Percentiles rank a stretch among this genome's conserved stretches.
Evolutionary conservation across 2,329 filamentous ascomycete species (phyloP).

Genomic region (Aphanocladium album): DNA sequence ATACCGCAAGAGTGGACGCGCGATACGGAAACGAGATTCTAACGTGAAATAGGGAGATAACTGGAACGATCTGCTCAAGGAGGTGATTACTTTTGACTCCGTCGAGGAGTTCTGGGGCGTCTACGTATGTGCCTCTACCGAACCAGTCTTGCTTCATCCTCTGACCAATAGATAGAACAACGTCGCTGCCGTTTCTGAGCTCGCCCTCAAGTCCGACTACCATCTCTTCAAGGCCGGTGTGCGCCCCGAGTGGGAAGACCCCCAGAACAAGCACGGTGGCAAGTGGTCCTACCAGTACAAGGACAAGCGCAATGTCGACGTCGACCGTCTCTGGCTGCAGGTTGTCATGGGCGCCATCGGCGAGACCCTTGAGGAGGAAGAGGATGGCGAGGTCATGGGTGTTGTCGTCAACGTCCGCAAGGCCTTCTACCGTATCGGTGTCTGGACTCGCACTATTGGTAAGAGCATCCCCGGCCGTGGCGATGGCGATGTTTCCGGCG

Average conservation of each 20-base stretch:
- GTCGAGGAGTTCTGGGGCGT: conserved; percentile 99
- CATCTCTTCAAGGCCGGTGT: conserved; percentile 98
- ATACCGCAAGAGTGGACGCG: conserved; percentile 18
- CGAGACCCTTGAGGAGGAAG: conserved; percentile 92
- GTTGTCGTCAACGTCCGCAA: conserved; percentile 99
- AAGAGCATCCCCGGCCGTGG: conserved; percentile 74
- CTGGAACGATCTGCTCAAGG: conserved; percentile 97
- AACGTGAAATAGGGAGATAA: conserved; percentile 71
- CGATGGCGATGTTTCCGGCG: conserved; percentile 65
- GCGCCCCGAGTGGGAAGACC: conserved; percentile 96
- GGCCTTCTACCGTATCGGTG: conserved; percentile 93
- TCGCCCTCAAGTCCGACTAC: conserved; percentile 97
- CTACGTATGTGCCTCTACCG: conserved; percentile 63
- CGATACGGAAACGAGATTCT: conserved; percentile 14
- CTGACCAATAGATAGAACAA: conserved; percentile 67
- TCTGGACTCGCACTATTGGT: conserved; percentile 94
- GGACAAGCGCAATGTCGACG: conserved; percentile 85
- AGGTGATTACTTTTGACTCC: conserved; percentile 97
- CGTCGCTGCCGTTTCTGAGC: conserved; percentile 90
- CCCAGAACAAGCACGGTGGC: conserved; percentile 97
- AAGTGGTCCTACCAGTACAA: conserved; percentile 99
- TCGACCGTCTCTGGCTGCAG: conserved; percentile 94
- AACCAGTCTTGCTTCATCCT: conserved; percentile 12
- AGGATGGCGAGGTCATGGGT: conserved; percentile 96
- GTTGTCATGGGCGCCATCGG: conserved; percentile 95